Percentiles rank a stretch among this genome's conserved stretches.
Conservation (phyloP, 352 stramenopile genomes). For the Lagenidium giganteum region DNA sequence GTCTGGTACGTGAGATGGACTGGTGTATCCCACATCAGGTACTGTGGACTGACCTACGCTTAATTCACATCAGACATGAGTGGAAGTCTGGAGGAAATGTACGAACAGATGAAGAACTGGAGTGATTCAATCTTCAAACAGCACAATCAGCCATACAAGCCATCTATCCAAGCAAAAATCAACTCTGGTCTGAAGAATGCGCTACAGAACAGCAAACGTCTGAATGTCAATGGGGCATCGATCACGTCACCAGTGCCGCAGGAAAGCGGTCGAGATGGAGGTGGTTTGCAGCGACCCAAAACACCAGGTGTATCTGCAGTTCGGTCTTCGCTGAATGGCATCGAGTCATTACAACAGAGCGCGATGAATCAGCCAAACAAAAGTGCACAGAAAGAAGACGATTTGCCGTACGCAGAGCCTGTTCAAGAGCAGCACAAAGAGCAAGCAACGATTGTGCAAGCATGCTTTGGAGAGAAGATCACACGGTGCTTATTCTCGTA, state of each 20-base stretch:
- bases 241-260: neutral
- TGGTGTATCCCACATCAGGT: neutral
- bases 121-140: conserved; percentile 70
- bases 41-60: neutral
- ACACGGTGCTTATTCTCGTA: conserved; percentile 75
- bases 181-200: conserved; percentile 72
- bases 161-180: conserved; percentile 77
- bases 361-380: too few relatives aligned
- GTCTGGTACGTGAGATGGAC: conserved; percentile 33
- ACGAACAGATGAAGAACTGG: conserved; percentile 73
- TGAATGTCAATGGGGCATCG: conserved; percentile 18
- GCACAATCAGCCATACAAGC: conserved; percentile 60
- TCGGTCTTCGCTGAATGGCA: too few relatives aligned
- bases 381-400: conserved; percentile 57
- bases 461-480: conserved; percentile 68
- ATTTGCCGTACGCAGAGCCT: conserved; percentile 75
- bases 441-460: conserved; percentile 29
- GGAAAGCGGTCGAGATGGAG: neutral
- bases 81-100: conserved; percentile 51
- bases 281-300: too few relatives aligned
- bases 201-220: conserved; percentile 58
- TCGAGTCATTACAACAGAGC: too few relatives aligned
- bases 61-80: conserved; percentile 32
- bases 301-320: neutral
- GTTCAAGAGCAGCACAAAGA: conserved; percentile 60